Conservation (phyloP, 805 yeast species). For the Hyphopichia homilentoma region DNA sequence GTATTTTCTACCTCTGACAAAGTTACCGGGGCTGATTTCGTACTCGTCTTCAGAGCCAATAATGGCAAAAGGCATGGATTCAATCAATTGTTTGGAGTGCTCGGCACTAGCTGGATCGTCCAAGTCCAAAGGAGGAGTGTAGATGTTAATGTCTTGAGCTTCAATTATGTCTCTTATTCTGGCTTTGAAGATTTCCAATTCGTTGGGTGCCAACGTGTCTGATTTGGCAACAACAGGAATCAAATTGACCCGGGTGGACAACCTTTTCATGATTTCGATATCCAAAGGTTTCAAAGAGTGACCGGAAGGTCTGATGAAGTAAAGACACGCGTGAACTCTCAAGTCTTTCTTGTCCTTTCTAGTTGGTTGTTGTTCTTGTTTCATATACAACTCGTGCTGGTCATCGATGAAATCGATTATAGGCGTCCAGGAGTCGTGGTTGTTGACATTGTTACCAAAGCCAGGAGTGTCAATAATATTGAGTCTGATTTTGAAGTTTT, state of each 20-base stretch:
- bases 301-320: slow-evolving; percentile 89
- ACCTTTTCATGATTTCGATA: slow-evolving; percentile 80
- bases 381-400: slow-evolving; percentile 84
- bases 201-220: slow-evolving; percentile 75
- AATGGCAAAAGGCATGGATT: slow-evolving; percentile 83
- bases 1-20: slow-evolving; percentile 75
- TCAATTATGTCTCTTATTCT: slow-evolving; percentile 80
- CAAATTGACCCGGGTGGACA: slow-evolving; percentile 76
- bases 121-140: slow-evolving; percentile 76
- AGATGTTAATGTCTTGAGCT: slow-evolving; percentile 77
- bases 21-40: slow-evolving; percentile 58
- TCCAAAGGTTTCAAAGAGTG: slow-evolving; percentile 85
- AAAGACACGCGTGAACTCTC: slow-evolving; percentile 86
- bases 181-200: slow-evolving; percentile 63
- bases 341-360: slow-evolving; percentile 67
- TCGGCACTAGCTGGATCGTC: slow-evolving; percentile 75
- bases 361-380: slow-evolving; percentile 88
- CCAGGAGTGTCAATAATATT: slow-evolving; percentile 92
- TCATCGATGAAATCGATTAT: slow-evolving; percentile 86
- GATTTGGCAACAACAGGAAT: slow-evolving; percentile 87
- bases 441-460: slow-evolving; percentile 87
- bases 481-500: slow-evolving; percentile 71
- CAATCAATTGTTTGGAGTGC: slow-evolving; percentile 76
- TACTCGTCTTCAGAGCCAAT: slow-evolving; percentile 73
- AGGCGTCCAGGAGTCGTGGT: slow-evolving; percentile 82